Percentiles rank a stretch among this genome's conserved stretches.
Conservation (phyloP, 352 stramenopile genomes). For the Globisporangium ultimum region DNA sequence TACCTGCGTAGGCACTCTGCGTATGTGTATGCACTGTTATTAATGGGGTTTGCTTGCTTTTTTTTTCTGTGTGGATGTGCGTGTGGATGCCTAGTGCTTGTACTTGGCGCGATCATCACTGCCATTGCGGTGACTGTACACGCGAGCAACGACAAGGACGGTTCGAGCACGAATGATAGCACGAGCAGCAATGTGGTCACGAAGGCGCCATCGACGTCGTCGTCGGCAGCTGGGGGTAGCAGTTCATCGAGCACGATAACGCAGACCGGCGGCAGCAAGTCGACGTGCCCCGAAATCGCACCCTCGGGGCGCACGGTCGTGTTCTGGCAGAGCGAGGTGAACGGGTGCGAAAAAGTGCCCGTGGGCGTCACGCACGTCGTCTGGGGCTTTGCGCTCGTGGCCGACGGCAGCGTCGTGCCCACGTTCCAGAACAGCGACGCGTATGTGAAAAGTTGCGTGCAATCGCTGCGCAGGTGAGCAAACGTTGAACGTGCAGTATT, state of each 20-base stretch:
- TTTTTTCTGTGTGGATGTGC: not conserved
- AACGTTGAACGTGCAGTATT: not conserved
- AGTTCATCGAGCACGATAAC: not conserved
- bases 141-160: slow-evolving; percentile 18
- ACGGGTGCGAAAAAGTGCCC: slow-evolving; percentile 63
- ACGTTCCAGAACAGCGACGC: slow-evolving; percentile 60
- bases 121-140: slow-evolving; percentile 32
- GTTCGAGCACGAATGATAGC: slow-evolving; percentile 8
- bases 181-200: slow-evolving; percentile 5
- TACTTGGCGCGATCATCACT: slow-evolving; percentile 31
- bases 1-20: not conserved
- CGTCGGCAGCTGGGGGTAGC: not conserved
- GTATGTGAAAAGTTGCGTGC: slow-evolving; percentile 53
- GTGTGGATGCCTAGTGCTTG: slow-evolving; percentile 19
- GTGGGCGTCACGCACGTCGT: slow-evolving; percentile 70
- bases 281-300: slow-evolving; percentile 24
- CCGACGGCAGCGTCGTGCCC: slow-evolving; percentile 40
- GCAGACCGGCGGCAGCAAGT: slow-evolving; percentile 3
- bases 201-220: not conserved
- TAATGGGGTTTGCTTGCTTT: not conserved
- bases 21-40: not conserved
- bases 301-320: slow-evolving; percentile 58
- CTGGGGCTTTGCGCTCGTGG: slow-evolving; percentile 71
- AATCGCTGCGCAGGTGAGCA: slow-evolving; percentile 36
- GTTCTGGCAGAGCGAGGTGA: slow-evolving; percentile 81